Evolutionary conservation across 768 basidiomycete genomes (phyloP).

Genomic region (Sarcodon aspratus): DNA sequence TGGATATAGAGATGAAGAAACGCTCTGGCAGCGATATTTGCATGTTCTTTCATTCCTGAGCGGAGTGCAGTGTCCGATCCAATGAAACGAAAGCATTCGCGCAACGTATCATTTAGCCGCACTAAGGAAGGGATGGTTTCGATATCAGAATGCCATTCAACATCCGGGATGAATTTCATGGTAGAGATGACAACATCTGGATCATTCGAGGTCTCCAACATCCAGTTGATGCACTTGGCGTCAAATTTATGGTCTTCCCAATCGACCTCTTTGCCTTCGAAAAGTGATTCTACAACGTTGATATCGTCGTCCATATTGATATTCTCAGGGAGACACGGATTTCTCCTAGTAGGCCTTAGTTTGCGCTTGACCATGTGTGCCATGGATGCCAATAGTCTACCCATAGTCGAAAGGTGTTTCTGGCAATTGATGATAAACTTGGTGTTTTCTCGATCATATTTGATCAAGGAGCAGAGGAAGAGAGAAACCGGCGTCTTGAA

Average conservation of each 20-base stretch:
- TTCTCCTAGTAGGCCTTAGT: not conserved
- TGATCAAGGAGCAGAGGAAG: not conserved
- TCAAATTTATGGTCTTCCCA: not conserved
- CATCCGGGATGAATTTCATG: slow-evolving; percentile 4
- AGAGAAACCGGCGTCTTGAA: slow-evolving; percentile 8
- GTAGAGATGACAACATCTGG: slow-evolving; percentile 6
- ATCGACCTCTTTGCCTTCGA: not conserved
- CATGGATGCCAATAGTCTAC: not conserved
- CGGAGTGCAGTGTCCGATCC: not conserved
- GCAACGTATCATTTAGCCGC: not conserved
- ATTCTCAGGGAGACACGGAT: not conserved
- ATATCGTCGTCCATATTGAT: not conserved
- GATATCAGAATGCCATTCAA: slow-evolving; percentile 6
- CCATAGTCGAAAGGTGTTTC: not conserved
- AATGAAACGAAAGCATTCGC: not conserved
- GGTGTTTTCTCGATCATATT: not conserved
- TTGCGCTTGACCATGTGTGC: not conserved
- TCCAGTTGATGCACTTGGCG: slow-evolving; percentile 7
- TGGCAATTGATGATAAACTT: not conserved
- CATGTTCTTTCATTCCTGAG: not conserved
- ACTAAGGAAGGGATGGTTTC: not conserved
- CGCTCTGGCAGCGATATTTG: not conserved
- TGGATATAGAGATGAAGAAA: not conserved
- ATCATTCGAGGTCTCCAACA: slow-evolving; percentile 11
- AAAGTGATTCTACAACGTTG: not conserved